phyloP scores from a whole-genome alignment of 129 eudicot species.

The Erigeron canadensis region DNA sequence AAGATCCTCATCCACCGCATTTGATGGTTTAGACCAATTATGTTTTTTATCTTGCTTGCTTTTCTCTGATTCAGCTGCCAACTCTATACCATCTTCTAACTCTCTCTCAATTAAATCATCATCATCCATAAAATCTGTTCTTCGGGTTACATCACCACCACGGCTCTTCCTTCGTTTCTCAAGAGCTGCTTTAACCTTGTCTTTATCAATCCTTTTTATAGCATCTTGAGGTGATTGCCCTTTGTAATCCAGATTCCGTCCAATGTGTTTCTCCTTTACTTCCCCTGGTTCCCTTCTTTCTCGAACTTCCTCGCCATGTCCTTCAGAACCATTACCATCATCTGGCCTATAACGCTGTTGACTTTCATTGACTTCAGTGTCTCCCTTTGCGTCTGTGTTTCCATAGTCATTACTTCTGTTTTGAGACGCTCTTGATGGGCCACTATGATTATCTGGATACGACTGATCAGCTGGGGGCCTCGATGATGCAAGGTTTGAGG shows the following conservation, averaged over 20 bases:
- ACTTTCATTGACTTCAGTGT: slow-evolving; percentile 42
- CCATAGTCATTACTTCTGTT: slow-evolving; percentile 44
- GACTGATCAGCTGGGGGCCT: slow-evolving; percentile 47
- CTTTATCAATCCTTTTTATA: slow-evolving; percentile 60
- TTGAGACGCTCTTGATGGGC: slow-evolving; percentile 41
- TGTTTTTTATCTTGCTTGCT: slow-evolving; percentile 56
- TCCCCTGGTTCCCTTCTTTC: slow-evolving; percentile 49
- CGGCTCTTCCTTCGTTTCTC: slow-evolving; percentile 76
- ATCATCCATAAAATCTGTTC: slow-evolving; percentile 70
- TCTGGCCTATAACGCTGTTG: slow-evolving; percentile 44
- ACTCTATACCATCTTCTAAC: slow-evolving; percentile 82
- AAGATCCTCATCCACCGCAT: slow-evolving; percentile 41
- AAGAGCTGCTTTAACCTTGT: slow-evolving; percentile 76
- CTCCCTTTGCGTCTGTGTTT: slow-evolving; percentile 43
- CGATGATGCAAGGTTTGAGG: slow-evolving; percentile 23
- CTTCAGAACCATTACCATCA: slow-evolving; percentile 43
- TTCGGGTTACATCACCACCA: slow-evolving; percentile 59
- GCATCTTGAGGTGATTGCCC: slow-evolving; percentile 73
- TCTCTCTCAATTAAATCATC: slow-evolving; percentile 77
- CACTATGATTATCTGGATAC: slow-evolving; percentile 41
- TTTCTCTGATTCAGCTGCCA: slow-evolving; percentile 64
- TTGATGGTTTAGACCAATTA: slow-evolving; percentile 49
- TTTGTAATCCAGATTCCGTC: slow-evolving; percentile 45
- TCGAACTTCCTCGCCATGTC: slow-evolving; percentile 40
- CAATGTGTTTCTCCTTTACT: slow-evolving; percentile 46